Conservation (phyloP, 768 basidiomycete genomes). For the Boletus coccyginus region DNA sequence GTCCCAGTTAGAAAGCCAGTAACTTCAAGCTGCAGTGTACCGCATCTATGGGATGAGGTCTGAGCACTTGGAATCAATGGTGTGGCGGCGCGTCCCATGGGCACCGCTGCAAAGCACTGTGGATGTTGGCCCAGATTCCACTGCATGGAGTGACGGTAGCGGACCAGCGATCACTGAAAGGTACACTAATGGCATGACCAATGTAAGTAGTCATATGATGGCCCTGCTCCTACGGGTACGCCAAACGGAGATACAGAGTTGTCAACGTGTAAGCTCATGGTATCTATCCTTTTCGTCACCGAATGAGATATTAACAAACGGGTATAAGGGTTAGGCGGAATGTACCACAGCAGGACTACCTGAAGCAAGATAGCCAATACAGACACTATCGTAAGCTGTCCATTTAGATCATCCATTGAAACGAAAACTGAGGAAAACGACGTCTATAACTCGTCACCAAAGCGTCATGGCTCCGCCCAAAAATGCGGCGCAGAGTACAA, state of each 20-base stretch:
- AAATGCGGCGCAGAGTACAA: constrained; percentile 18
- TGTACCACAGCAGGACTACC: constrained; percentile 1
- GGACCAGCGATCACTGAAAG: too few species aligned
- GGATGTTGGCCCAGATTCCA: too few species aligned
- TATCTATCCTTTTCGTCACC: background rate
- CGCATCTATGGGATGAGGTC: too few species aligned
- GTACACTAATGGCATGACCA: too few species aligned
- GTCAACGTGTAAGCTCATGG: background rate
- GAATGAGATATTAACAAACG: background rate
- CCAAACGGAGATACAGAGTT: background rate
- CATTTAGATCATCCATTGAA: background rate
- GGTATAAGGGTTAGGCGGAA: background rate
- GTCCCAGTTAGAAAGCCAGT: too few species aligned
- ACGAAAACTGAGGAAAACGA: background rate
- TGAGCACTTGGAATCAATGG: too few species aligned
- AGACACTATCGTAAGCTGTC: background rate
- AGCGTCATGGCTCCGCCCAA: constrained; percentile 25
- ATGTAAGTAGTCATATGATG: background rate
- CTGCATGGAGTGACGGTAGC: too few species aligned
- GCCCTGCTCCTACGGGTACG: too few species aligned
- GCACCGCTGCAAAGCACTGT: too few species aligned
- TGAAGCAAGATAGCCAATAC: background rate
- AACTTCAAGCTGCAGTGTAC: too few species aligned
- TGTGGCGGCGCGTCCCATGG: too few species aligned
- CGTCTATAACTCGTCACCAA: constrained; percentile 9